Evolutionary conservation across 352 stramenopile genomes (phyloP), one percentile per base, ranked within the genome.

Genomic region (Elongisporangium senticosum): DNA sequence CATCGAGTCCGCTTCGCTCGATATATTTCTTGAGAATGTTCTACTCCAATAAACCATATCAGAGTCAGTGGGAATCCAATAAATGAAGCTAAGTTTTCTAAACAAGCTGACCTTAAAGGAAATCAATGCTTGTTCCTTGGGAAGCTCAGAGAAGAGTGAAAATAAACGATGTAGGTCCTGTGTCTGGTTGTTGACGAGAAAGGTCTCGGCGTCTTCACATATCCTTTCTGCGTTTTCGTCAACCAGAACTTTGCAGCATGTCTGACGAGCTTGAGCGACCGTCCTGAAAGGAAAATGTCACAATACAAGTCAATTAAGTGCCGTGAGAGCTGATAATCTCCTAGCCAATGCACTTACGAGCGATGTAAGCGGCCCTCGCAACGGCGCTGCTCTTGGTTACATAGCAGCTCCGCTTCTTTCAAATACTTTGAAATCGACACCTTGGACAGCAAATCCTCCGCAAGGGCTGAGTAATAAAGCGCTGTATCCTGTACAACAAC

Each of bases 1-100:
- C 80, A 52, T 89, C 83, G 0, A 93, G 65, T 13, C 86, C 86
- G 53, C 77, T 89, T 53, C 74, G 60, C 59, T 95, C 86, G 37
- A 95, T 92, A 52, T 89, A 93, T 51, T 86, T 91, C 63, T 92
- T 93, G 37, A 95, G 61, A 48, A 93, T 95, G 58, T 89, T 91
- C 83, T 95, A 43, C 28, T 69, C 20, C 69, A 55, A 53, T 61
- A n/a, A 55, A 28, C 11, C 2, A 58, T 53, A 49, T 20, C 13
- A 56, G 23, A 49, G 15, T 39, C 20, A 17, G n/a, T n/a, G 28
- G 47, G 8, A 53, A 17, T 43, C 19, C 15, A 22, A 26, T 39
- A 20, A 37, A 11, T 15, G 22, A 13, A 24, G n/a, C 26, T 13
- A 51, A 62, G 54, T 54, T 7, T 14, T 43, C 11, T 21, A 43